Base-by-base conservation (phyloP, 176 grass and related monocot species). In the Oryza australiensis region DNA sequence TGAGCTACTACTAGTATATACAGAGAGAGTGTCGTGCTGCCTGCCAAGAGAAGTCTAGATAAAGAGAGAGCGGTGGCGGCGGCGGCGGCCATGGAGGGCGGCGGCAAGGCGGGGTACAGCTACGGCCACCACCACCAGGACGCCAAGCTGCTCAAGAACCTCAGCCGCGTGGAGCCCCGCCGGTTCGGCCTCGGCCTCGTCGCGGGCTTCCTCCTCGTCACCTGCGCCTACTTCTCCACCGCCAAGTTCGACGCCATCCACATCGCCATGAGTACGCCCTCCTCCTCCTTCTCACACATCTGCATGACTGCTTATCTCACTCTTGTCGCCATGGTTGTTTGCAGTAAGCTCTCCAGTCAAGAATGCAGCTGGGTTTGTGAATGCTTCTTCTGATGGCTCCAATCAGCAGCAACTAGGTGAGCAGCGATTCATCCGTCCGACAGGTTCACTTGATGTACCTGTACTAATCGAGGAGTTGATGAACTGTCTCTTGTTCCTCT, bases 161-260 rank as follows among this genome's bases (percentile, higher is more conserved):
- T 89, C 75, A 80, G 83, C 88, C 88, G 94, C 27, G 78, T 93
- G 7, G 91, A 93, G 55, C 94, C 86, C 0, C 77, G 85, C 32
- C 91, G 83, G 75, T 80, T 93, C 71, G 51, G 79, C 11, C 12
- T 95, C 11, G 90, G 78, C 26, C 83, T 92, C 42, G 73, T 95
- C 79, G 88, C 89, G 12, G 88, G 75, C 0, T 88, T 89, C 80
- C 79, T 95, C 68, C 69, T 92, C 73, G 85, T 92, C 81, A 94
- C 87, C 78, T 92, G 89, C 78, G 90, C 90, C 0, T 93, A 88
- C 78, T 90, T 95, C 69, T 95, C 93, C 83, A 92, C 87, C 28
- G 73, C 83, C 75, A 93, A 82, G 72, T 90, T 95, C 80, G 88
- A 92, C 70, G 72, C 88, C 64, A 76, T 92, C 72, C 83, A 88